phyloP scores from a whole-genome alignment of 495 filamentous ascomycete species.

The Pseudotulostoma volvatum region DNA sequence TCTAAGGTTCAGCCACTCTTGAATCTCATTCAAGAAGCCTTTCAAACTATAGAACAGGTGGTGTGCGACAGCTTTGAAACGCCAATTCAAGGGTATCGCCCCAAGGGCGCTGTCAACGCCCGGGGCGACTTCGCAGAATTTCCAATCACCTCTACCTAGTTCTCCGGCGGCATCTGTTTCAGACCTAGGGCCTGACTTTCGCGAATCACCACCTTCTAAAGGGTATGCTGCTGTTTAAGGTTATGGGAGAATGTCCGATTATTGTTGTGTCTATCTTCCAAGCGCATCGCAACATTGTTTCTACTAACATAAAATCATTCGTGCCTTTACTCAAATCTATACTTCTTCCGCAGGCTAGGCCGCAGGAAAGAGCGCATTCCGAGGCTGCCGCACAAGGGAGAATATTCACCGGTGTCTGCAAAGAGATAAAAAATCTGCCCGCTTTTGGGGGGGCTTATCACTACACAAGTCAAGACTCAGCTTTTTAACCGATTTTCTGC shows the following conservation, averaged over 20 bases:
- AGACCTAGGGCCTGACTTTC: constrained; percentile 65
- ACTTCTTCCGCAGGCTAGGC: constrained; percentile 74
- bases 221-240: constrained; percentile 98
- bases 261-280: constrained; percentile 98
- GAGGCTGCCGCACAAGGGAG: constrained; percentile 59
- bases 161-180: constrained; percentile 69
- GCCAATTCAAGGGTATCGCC: constrained; percentile 41
- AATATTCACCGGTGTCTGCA: constrained; percentile 85
- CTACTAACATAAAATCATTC: constrained; percentile 76
- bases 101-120: constrained; percentile 63
- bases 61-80: constrained; percentile 88
- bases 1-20: constrained; percentile 78
- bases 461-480: constrained; percentile 99
- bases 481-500: constrained; percentile 84
- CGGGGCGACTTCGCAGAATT: constrained; percentile 49
- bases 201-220: constrained; percentile 64
- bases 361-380: constrained; percentile 79
- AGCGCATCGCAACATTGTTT: constrained; percentile 62
- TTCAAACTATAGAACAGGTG: constrained; percentile 81
- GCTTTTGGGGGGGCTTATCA: constrained; percentile 97
- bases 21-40: constrained; percentile 85
- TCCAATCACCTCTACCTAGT: constrained; percentile 73
- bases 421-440: constrained; percentile 80
- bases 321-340: constrained; percentile 88
- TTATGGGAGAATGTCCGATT: constrained; percentile 92